Base-by-base conservation (phyloP, 2,329 filamentous ascomycete genomes). In the Trichophyton equinum region DNA sequence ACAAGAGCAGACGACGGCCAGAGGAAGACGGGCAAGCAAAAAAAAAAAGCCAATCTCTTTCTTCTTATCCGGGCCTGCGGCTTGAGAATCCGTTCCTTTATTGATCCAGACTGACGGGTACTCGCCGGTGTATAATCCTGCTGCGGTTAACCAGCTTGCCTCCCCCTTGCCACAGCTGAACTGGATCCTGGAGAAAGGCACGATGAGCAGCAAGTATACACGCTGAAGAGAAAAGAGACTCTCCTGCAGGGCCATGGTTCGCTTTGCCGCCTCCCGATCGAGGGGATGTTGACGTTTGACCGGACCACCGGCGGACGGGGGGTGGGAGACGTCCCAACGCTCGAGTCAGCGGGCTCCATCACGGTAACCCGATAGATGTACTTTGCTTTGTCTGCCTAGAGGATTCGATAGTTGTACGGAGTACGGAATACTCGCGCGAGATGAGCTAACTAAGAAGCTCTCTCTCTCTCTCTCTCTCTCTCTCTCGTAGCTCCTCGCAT, bases 101-200 rank as follows among this genome's bases (percentile, higher is more conserved):
- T 57, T 56, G 61, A 62, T 62, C 61, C 61, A 61, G 61, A 27
- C 61, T 59, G 59, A 56, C 59, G 61, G 61, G 25, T 55, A 20
- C 9, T 38, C 22, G 58, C 27, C 15, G 25, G 56, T 44, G 40
- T 44, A 18, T 44, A 44, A 18, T n/a, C 7, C 40, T 44, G 33
- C 5, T 15, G 40, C 11, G n/a, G 40, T 44, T 18, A 44, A 44
- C 33, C 40, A 44, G 40, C 40, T 44, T 44, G 57, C 60, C n/a
- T 36, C 7, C 11, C 59, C 49, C 49, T 53, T 53, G 49, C 49
- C 49, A 53, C 49, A 53, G 49, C 49, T 53, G 22, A 30, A 27
- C 46, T 11, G 46, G 6, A 53, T 33, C 22, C 49, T 53, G 40
- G 40, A 44, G 11, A 18, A 9, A 13, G 33, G 33, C 9, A 38